Percentiles rank a stretch among this genome's conserved stretches.
phyloP scores from a whole-genome alignment of 371 early-diverging fungal species.

The Dinochytrium kinnereticum region DNA sequence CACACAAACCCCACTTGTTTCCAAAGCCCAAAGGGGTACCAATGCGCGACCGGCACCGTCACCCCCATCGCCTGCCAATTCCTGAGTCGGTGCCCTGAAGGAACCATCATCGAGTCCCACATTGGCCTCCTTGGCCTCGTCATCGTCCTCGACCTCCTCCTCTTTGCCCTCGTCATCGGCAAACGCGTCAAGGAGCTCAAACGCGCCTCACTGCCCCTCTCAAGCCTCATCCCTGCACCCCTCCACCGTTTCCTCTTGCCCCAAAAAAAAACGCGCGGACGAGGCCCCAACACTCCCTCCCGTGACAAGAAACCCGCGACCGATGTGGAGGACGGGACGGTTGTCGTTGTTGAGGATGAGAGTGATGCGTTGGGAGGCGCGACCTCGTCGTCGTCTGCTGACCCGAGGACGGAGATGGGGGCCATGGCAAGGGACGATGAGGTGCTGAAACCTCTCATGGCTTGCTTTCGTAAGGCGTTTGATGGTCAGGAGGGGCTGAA shows the following conservation, averaged over 20 bases:
- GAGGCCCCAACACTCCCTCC: not conserved
- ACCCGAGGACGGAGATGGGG: not conserved
- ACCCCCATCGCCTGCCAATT: conserved; percentile 20
- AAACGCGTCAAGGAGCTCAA: conserved; percentile 17
- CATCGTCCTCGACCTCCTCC: conserved; percentile 18
- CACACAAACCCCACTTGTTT: conserved; percentile 28
- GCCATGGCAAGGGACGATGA: not conserved
- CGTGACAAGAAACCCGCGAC: not conserved
- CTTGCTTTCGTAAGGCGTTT: conserved; percentile 25
- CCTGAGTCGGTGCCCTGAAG: conserved; percentile 26
- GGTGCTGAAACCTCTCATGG: conserved; percentile 13
- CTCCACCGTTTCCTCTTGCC: conserved; percentile 1
- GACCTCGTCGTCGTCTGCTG: not conserved
- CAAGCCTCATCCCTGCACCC: not conserved
- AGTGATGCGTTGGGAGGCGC: too few species aligned
- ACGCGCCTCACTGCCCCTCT: not conserved
- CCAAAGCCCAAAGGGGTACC: conserved; percentile 44
- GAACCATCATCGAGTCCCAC: conserved; percentile 19
- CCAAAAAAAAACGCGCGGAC: not conserved
- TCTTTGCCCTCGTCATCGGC: conserved; percentile 21
- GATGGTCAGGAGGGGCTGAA: conserved; percentile 18
- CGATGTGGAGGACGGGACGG: not conserved
- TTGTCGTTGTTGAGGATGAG: not conserved
- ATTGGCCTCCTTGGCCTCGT: conserved; percentile 13
- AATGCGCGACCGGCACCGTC: conserved; percentile 42